Conservation (phyloP, 768 basidiomycete species). For the Lentinula aciculospora region DNA sequence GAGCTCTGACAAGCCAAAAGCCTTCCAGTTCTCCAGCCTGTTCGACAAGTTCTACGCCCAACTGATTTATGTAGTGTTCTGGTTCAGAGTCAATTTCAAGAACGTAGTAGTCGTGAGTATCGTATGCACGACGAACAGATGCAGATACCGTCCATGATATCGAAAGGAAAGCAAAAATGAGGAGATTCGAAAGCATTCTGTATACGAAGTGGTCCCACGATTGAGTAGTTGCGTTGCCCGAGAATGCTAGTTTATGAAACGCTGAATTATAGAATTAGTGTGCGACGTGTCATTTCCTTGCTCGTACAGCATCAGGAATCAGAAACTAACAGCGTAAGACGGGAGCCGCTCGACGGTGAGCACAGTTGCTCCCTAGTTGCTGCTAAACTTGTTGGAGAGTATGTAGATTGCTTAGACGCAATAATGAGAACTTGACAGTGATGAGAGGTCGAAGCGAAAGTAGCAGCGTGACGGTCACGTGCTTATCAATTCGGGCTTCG, state of each 20-base stretch:
- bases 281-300: slow-evolving; percentile 1
- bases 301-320: not conserved
- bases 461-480: too few relatives aligned
- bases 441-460: too few relatives aligned
- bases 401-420: too few relatives aligned
- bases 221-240: not conserved
- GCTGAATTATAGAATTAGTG: not conserved
- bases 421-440: too few relatives aligned
- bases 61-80: slow-evolving; percentile 45
- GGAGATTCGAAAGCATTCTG: not conserved
- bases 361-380: too few relatives aligned
- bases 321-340: not conserved
- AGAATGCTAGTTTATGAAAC: not conserved
- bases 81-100: slow-evolving; percentile 44
- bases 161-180: not conserved
- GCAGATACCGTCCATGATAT: not conserved
- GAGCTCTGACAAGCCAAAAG: slow-evolving; percentile 79
- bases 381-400: too few relatives aligned
- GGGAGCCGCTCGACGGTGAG: not conserved
- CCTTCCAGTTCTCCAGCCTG: slow-evolving; percentile 76
- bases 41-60: slow-evolving; percentile 85
- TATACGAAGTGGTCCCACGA: not conserved
- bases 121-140: slow-evolving; percentile 25
- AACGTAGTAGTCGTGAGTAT: slow-evolving; percentile 79
- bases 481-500: too few relatives aligned